Evolutionary conservation across 2,329 filamentous ascomycete species (phyloP).

Genomic region (Neofusicoccum ribis): DNA sequence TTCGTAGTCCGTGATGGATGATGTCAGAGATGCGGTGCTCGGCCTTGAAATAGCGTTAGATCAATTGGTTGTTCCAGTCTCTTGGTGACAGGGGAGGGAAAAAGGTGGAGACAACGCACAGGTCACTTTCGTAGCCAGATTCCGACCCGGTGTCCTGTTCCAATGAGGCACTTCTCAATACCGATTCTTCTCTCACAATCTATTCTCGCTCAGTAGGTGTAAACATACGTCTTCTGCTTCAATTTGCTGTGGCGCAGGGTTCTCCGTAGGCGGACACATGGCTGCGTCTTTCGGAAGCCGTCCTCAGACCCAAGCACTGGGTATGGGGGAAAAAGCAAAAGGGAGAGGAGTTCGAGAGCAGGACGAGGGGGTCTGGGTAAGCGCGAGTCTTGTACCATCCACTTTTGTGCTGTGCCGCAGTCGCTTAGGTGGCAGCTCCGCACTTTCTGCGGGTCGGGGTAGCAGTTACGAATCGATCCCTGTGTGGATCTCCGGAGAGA

Average conservation of each 20-base stretch:
- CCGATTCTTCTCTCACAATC: neutral
- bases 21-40: neutral
- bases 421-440: neutral
- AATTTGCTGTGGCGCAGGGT: neutral
- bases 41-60: neutral
- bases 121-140: neutral
- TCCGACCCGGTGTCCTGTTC: neutral
- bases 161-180: neutral
- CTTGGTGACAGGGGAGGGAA: neutral
- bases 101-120: constrained; percentile 6
- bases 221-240: neutral
- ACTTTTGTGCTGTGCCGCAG: neutral
- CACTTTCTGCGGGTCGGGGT: neutral
- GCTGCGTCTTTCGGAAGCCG: neutral
- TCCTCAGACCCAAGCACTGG: no score
- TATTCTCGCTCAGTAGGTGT: no score
- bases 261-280: neutral
- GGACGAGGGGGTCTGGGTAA: neutral
- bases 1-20: constrained; percentile 4
- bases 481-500: neutral
- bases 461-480: neutral
- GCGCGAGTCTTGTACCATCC: neutral
- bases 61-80: neutral
- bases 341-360: neutral
- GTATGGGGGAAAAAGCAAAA: neutral